Percentiles rank a stretch among this genome's conserved stretches.
Conservation (phyloP, 352 stramenopile species). For the Phytophthora multivora region DNA sequence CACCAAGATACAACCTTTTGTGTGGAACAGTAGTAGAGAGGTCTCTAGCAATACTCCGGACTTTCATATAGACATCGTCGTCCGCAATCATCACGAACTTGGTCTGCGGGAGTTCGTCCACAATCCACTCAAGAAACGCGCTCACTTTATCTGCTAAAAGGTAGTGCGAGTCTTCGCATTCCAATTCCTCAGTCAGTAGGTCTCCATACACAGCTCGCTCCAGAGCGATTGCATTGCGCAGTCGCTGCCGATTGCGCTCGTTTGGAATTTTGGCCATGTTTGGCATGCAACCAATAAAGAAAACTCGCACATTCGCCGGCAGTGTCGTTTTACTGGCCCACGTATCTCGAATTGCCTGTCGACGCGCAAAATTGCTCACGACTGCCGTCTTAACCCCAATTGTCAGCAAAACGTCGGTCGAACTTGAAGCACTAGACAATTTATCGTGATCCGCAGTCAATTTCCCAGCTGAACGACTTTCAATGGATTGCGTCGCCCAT, state of each 20-base stretch:
- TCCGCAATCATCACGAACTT: conserved; percentile 54
- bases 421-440: too few species aligned
- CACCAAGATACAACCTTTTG: conserved; percentile 20
- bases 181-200: conserved; percentile 48
- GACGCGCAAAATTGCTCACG: conserved; percentile 26
- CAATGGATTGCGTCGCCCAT: conserved; percentile 1
- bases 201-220: conserved; percentile 43
- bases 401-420: conserved; percentile 8
- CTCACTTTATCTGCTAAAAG: conserved; percentile 55
- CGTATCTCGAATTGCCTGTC: conserved; percentile 44
- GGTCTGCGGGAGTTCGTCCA: not conserved
- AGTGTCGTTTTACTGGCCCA: conserved; percentile 29
- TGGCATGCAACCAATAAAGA: conserved; percentile 36
- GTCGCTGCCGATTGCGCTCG: not conserved
- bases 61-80: conserved; percentile 53
- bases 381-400: conserved; percentile 46
- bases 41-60: not conserved
- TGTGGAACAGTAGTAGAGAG: not conserved
- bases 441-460: too few species aligned
- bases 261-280: not conserved
- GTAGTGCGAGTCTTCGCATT: conserved; percentile 47
- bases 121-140: conserved; percentile 2
- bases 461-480: too few species aligned
- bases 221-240: conserved; percentile 11
- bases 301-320: conserved; percentile 9